Percentiles rank a stretch among this genome's conserved stretches.
Evolutionary conservation across 2,329 filamentous ascomycete genomes (phyloP).

Genomic region (Trichocomaceae sp.): DNA sequence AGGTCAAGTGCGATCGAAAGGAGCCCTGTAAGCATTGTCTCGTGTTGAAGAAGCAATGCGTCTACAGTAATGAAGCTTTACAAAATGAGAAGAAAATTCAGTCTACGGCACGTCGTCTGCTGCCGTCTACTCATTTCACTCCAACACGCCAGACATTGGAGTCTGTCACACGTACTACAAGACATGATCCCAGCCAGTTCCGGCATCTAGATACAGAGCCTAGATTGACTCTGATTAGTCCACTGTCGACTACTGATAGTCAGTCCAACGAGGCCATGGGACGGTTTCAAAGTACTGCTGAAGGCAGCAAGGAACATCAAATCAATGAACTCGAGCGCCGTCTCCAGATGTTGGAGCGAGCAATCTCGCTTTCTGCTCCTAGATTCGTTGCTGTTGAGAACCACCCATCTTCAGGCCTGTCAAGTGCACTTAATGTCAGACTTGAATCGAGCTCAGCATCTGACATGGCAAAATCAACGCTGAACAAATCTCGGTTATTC

Average conservation of each 20-base stretch:
- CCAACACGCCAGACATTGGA: not conserved
- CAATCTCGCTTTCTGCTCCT: not conserved
- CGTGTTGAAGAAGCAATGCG: conserved; percentile 18
- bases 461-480: not conserved
- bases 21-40: conserved; percentile 23
- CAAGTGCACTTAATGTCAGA: not conserved
- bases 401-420: not conserved
- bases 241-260: not conserved
- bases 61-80: not conserved
- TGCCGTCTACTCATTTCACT: not conserved
- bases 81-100: not conserved
- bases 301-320: not conserved
- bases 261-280: not conserved
- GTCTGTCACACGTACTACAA: not conserved
- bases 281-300: not conserved
- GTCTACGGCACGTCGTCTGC: not conserved
- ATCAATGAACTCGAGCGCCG: conserved; percentile 1
- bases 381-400: not conserved
- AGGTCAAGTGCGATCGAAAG: conserved; percentile 24
- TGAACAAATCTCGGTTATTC: conserved; percentile 2
- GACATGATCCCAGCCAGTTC: not conserved
- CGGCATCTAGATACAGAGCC: not conserved
- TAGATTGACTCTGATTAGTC: not conserved
- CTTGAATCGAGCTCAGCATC: not conserved
- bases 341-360: not conserved